Percentiles rank a stretch among this genome's conserved stretches.
These are phyloP conservation scores for Yamadazyma akitaensis DNA, from an alignment of 805 yeast genomes.

Conservation along the genomic window DNA sequence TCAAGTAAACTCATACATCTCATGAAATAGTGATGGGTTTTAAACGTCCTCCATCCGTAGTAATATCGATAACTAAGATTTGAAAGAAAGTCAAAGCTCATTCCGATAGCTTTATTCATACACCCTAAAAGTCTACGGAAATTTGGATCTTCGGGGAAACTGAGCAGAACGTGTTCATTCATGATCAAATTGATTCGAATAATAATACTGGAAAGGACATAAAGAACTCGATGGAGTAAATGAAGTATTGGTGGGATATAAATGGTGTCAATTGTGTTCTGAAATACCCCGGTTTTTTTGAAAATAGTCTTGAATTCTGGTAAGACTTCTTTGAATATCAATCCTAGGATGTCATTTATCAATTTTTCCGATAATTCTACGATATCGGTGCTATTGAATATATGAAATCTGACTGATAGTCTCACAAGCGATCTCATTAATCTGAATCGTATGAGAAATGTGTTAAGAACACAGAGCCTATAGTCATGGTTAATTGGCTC, in stretches of 20 bases:
- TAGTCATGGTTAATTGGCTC: not conserved
- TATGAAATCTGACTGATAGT: constrained; percentile 8
- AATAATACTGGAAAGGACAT: constrained; percentile 3
- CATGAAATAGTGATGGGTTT: constrained; percentile 6
- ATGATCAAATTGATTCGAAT: constrained; percentile 2
- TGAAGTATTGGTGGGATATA: constrained; percentile 10
- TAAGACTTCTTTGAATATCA: constrained; percentile 3
- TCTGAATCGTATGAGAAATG: constrained; percentile 1
- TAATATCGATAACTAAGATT: constrained; percentile 6
- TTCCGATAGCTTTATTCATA: not conserved
- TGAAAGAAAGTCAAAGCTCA: not conserved
- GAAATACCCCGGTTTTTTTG: not conserved
- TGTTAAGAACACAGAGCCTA: constrained; percentile 1
- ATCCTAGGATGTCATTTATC: not conserved
- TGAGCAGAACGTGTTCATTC: not conserved
- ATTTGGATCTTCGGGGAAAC: not conserved
- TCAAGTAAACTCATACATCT: constrained; percentile 5
- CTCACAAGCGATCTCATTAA: not conserved
- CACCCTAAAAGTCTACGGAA: not conserved
- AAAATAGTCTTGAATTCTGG: constrained; percentile 5
- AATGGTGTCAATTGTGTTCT: constrained; percentile 5
- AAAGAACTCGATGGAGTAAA: constrained; percentile 6
- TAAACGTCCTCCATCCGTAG: constrained; percentile 7
- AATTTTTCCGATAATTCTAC: not conserved
- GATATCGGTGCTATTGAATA: constrained; percentile 2